These are phyloP conservation scores for Pleurozium schreberi DNA, from an alignment of 225 moss, liverwort and hornwort species.

Conservation along the genomic window DNA sequence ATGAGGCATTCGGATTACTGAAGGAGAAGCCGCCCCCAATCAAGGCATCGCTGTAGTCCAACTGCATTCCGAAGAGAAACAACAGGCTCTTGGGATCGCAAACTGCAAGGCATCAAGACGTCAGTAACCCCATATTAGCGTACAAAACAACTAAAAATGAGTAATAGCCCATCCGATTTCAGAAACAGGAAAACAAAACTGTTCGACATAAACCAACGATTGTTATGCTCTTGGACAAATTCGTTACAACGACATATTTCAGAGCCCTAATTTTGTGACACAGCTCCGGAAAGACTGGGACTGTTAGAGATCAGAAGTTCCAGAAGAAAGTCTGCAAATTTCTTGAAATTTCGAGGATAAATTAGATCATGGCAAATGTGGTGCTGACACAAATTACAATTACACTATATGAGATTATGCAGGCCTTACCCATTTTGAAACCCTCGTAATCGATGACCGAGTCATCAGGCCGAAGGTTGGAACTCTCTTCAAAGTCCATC, in stretches of 20 bases:
- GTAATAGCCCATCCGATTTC: background rate
- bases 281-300: background rate
- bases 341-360: background rate
- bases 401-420: background rate
- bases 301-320: background rate
- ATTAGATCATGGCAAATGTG: background rate
- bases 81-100: slow-evolving; percentile 98
- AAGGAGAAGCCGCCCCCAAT: slow-evolving; percentile 98
- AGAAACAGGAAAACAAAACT: background rate
- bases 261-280: background rate
- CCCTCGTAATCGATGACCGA: slow-evolving; percentile 82
- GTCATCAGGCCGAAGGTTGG: slow-evolving; percentile 69
- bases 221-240: background rate
- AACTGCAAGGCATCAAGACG: slow-evolving; percentile 34
- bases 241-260: background rate
- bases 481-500: slow-evolving; percentile 91
- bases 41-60: slow-evolving; percentile 94
- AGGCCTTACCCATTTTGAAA: slow-evolving; percentile 57
- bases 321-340: background rate
- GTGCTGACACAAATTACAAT: background rate
- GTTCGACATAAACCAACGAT: background rate
- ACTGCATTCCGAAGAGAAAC: slow-evolving; percentile 87
- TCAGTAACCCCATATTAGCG: background rate
- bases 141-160: background rate
- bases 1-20: slow-evolving; percentile 91